These are phyloP conservation scores for Fusarium mundagurra DNA, from an alignment of 2,329 filamentous ascomycete species.

Conservation along the genomic window DNA sequence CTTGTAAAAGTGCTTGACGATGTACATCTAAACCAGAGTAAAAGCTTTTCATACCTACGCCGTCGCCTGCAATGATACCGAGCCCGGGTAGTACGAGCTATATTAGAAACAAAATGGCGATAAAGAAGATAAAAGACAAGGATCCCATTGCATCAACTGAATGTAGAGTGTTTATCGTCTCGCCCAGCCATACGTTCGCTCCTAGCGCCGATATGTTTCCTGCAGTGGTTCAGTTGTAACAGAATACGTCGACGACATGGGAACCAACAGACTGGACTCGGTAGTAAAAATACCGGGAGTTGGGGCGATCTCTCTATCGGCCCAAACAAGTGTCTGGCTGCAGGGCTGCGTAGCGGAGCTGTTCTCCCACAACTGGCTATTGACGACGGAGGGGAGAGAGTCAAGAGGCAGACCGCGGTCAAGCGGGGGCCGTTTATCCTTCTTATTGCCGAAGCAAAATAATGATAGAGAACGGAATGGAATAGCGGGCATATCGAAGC, in stretches of 20 bases:
- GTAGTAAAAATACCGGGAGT: background rate
- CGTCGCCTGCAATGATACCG: conserved; percentile 32
- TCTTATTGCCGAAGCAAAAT: conserved; percentile 26
- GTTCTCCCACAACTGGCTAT: conserved; percentile 21
- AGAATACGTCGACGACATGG: conserved; percentile 19
- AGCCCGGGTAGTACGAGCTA: background rate
- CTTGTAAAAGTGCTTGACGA: conserved; percentile 7
- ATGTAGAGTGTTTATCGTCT: background rate
- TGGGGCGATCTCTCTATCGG: conserved; percentile 29
- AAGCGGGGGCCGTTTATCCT: background rate
- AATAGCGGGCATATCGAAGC: conserved; percentile 38
- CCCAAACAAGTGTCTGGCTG: conserved; percentile 45
- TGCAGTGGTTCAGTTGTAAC: conserved; percentile 43
- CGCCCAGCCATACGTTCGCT: conserved; percentile 30
- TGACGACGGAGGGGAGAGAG: conserved; percentile 22
- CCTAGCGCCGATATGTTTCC: conserved; percentile 39
- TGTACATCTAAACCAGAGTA: conserved; percentile 3
- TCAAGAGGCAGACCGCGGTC: conserved; percentile 16
- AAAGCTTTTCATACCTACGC: conserved; percentile 20
- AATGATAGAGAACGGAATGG: conserved; percentile 35
- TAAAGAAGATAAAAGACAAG: background rate
- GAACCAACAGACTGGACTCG: conserved; percentile 6
- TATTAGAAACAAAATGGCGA: conserved; percentile 9
- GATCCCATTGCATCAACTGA: background rate
- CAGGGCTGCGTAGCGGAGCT: conserved; percentile 5